Conservation (phyloP, 257 asterid genomes). For the Orobanche coerulescens region DNA sequence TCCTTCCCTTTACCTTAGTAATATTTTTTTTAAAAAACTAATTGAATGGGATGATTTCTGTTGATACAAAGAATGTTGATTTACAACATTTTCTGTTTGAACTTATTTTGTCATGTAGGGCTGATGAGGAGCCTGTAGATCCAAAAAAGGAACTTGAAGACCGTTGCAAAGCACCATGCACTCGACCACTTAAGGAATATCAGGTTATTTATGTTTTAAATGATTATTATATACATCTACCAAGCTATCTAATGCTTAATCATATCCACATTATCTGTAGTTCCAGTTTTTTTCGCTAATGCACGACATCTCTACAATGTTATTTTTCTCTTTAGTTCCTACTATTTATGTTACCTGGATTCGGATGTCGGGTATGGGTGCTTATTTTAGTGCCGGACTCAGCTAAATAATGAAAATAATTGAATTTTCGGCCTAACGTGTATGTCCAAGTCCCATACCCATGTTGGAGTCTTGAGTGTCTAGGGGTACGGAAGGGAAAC, state of each 20-base stretch:
- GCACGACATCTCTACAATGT: no score
- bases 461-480: no score
- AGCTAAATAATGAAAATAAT: no score
- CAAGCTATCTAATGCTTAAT: not conserved
- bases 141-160: conserved; percentile 67
- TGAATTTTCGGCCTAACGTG: no score
- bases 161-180: conserved; percentile 76
- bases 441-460: no score
- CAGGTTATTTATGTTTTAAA: conserved; percentile 36
- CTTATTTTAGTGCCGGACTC: no score
- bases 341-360: no score
- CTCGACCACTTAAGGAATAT: conserved; percentile 61
- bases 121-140: conserved; percentile 83
- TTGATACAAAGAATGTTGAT: not conserved
- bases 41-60: not conserved
- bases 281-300: not conserved
- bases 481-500: no score
- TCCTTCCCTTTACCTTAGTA: not conserved
- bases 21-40: not conserved
- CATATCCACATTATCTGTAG: not conserved
- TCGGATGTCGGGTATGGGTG: no score
- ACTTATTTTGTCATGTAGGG: conserved; percentile 35
- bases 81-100: not conserved
- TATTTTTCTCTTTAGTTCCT: no score
- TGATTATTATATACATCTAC: not conserved